Conservation (phyloP, 306 rosid species). For the Trifolium pratense region DNA sequence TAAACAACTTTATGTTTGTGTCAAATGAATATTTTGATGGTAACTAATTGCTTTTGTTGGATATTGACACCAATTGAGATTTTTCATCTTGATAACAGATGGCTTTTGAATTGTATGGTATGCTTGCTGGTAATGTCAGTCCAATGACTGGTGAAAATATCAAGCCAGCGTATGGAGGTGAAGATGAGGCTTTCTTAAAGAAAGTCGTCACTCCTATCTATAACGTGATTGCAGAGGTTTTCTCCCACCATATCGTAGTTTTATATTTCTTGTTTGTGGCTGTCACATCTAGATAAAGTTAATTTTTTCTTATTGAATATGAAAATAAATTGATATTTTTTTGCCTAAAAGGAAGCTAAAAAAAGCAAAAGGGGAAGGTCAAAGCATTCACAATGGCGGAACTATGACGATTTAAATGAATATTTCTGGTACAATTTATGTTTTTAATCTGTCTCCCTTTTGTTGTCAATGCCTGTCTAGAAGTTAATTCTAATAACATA, state of each 20-base stretch:
- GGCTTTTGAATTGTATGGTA: slow-evolving; percentile 99
- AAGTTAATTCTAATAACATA: slow-evolving; percentile 35
- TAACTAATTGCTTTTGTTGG: neutral
- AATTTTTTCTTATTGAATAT: slow-evolving; percentile 32
- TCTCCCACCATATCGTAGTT: slow-evolving; percentile 1
- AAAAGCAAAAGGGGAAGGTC: slow-evolving; percentile 84
- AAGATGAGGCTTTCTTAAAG: slow-evolving; percentile 80
- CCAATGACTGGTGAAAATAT: slow-evolving; percentile 99
- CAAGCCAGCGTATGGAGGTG: slow-evolving; percentile 99
- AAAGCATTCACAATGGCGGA: slow-evolving; percentile 98
- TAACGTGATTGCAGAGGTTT: slow-evolving; percentile 83
- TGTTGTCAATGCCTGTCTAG: slow-evolving; percentile 19
- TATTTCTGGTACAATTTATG: slow-evolving; percentile 75
- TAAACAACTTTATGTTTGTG: neutral
- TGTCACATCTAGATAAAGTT: slow-evolving; percentile 12
- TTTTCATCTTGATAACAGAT: slow-evolving; percentile 58
- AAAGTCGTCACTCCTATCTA: slow-evolving; percentile 97
- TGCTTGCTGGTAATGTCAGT: slow-evolving; percentile 99
- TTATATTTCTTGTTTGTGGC: slow-evolving; percentile 4
- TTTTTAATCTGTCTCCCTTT: slow-evolving; percentile 5
- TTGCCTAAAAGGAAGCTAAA: slow-evolving; percentile 72
- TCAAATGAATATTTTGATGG: slow-evolving; percentile 19
- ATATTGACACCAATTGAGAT: slow-evolving; percentile 33
- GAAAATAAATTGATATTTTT: slow-evolving; percentile 35
- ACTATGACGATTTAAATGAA: slow-evolving; percentile 93